Base-by-base conservation (phyloP, 2,329 filamentous ascomycete genomes). In the Ophiostoma sp. region DNA sequence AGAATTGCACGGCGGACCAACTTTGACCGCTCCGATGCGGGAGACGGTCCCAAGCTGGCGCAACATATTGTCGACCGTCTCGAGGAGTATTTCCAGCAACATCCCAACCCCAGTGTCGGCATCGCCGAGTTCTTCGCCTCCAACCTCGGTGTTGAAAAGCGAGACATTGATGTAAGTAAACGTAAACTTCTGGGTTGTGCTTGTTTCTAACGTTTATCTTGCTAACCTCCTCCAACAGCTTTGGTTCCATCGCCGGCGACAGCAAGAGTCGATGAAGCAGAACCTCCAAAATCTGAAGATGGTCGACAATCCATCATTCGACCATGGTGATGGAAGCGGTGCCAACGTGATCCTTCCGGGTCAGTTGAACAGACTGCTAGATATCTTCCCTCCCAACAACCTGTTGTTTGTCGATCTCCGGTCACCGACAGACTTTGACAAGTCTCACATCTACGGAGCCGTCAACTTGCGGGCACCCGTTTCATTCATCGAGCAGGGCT, bases 241-340 rank as follows among this genome's bases (percentile, higher is more conserved):
- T 31, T 89, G 87, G 87, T 88, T 88, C 77, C 83, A 86, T 74
- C 85, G 87, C 74, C 84, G 86, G 25, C 83, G 86, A 39, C 83
- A 87, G 69, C 83, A 83, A 68, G 85, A 87, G 74, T 79, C 82
- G 22, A 83, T 86, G 42, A 81, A 81, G 2, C 81, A 82, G 74
- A 84, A 83, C 66, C 79, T 87, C 6, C 84, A 85, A 48, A 83
- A 80, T 50, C 81, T 87, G 28, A 82, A 79, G 59, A 80, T 84
- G 50, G 82, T 82, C 25, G 82, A 84, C 33, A 77, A 79, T 8
- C 78, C 78, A 9, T 77, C 78, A 0, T 11, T 48, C 1, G 72
- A 75, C 3, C 19, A 36, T 3, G 22, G 78, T 78, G 22, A 69
- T 25, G 36, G 36, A 6, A 6, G 79, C 80, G 25, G 82, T 0